These are phyloP conservation scores for Aspergillus ellipticus DNA, from an alignment of 495 filamentous ascomycete species.

Conservation along the genomic window DNA sequence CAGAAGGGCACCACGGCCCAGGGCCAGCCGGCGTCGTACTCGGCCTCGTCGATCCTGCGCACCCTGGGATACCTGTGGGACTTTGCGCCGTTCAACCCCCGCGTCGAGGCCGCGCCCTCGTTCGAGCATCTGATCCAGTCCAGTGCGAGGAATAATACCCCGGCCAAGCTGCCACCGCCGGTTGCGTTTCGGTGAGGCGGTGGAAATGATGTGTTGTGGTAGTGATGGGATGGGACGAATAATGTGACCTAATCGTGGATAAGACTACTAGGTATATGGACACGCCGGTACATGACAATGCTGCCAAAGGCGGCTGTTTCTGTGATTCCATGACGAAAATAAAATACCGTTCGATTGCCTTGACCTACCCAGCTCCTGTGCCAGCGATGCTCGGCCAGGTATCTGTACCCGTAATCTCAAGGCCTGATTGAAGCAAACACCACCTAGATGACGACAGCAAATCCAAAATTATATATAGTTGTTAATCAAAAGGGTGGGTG, in stretches of 20 bases:
- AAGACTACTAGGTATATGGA: not conserved
- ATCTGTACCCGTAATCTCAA: too few relatives aligned
- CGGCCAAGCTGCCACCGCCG: constrained; percentile 16
- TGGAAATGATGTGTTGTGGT: not conserved
- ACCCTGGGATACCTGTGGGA: constrained; percentile 46
- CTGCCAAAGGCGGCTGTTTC: too few relatives aligned
- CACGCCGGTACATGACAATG: too few relatives aligned
- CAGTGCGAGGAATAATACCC: constrained; percentile 20
- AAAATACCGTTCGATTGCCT: too few relatives aligned
- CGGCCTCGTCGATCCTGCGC: constrained; percentile 35
- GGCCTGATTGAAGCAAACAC: too few relatives aligned
- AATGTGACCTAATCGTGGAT: not conserved
- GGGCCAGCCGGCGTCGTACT: constrained; percentile 33
- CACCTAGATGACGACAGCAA: too few relatives aligned
- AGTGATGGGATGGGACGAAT: too few relatives aligned
- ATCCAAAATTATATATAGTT: too few relatives aligned
- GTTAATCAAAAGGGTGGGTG: too few relatives aligned
- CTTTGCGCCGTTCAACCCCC: constrained; percentile 39
- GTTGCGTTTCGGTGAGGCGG: constrained; percentile 4
- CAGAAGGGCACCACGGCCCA: constrained; percentile 37
- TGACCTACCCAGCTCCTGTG: too few relatives aligned
- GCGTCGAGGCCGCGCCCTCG: constrained; percentile 34
- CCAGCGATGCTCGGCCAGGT: too few relatives aligned
- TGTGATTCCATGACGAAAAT: too few relatives aligned
- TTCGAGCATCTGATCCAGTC: constrained; percentile 40